These are phyloP conservation scores for Debaryomyces subglobosus DNA, from an alignment of 1,139 yeast genomes.

Conservation along the genomic window DNA sequence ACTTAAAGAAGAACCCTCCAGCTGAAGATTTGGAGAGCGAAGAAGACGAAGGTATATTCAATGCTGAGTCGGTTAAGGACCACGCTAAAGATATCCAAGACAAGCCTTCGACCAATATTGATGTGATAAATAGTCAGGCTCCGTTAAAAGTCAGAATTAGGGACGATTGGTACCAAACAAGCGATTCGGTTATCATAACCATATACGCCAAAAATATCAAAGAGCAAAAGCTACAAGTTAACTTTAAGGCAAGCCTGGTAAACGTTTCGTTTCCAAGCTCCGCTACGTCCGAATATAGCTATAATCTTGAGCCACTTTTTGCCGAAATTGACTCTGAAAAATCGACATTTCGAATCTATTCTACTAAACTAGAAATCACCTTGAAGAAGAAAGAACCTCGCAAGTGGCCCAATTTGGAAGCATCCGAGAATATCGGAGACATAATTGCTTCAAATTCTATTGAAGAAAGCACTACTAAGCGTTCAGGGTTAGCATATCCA, in stretches of 20 bases:
- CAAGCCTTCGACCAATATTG: slow-evolving; percentile 31
- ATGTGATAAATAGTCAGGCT: slow-evolving; percentile 41
- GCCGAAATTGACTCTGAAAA: slow-evolving; percentile 50
- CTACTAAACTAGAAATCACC: slow-evolving; percentile 75
- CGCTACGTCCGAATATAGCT: slow-evolving; percentile 49
- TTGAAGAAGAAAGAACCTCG: slow-evolving; percentile 38
- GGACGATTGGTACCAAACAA: slow-evolving; percentile 81
- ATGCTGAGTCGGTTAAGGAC: slow-evolving; percentile 9
- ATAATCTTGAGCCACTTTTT: slow-evolving; percentile 53
- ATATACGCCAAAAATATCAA: slow-evolving; percentile 72
- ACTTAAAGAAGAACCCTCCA: slow-evolving; percentile 29
- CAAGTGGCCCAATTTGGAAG: slow-evolving; percentile 52
- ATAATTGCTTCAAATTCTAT: not conserved
- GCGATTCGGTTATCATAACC: slow-evolving; percentile 60
- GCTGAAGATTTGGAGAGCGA: slow-evolving; percentile 15
- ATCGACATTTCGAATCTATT: slow-evolving; percentile 56
- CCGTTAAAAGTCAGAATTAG: slow-evolving; percentile 52
- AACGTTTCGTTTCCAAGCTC: slow-evolving; percentile 50
- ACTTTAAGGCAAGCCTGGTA: slow-evolving; percentile 36
- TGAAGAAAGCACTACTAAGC: slow-evolving; percentile 12
- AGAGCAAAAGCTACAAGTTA: slow-evolving; percentile 39
- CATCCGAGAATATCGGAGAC: slow-evolving; percentile 13
- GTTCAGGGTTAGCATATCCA: slow-evolving; percentile 50
- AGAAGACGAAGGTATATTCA: slow-evolving; percentile 18
- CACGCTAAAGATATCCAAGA: slow-evolving; percentile 8